phyloP scores from a whole-genome alignment of 2,329 filamentous ascomycete species.

The Myriosclerotinia scirpicola region DNA sequence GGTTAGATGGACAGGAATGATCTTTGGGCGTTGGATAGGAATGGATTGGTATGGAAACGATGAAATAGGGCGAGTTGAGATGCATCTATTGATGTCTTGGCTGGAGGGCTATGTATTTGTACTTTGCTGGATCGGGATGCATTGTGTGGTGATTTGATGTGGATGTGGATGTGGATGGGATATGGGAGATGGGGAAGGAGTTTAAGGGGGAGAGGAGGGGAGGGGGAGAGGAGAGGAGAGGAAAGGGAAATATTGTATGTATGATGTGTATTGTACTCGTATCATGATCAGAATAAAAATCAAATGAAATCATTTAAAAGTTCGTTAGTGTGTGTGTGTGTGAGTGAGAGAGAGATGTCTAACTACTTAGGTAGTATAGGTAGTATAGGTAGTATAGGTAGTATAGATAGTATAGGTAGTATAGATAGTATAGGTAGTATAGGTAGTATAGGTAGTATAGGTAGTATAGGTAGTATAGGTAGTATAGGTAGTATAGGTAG shows the following conservation, averaged over 20 bases:
- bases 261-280: neutral
- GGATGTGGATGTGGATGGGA: neutral
- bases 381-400: too few species aligned
- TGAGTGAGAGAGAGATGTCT: neutral
- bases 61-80: neutral
- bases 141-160: neutral
- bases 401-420: too few species aligned
- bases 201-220: neutral
- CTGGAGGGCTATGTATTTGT: neutral
- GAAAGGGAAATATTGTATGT: neutral
- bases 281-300: neutral
- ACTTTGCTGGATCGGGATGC: too few species aligned
- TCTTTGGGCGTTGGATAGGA: slow-evolving; percentile 1
- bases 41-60: neutral
- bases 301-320: too few species aligned
- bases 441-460: too few species aligned
- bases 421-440: too few species aligned
- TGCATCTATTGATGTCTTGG: neutral
- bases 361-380: too few species aligned
- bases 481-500: too few species aligned
- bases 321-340: too few species aligned
- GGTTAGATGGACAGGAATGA: neutral
- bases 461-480: too few species aligned
- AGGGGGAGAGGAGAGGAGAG: neutral
- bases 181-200: neutral